Evolutionary conservation across 345 rosid species (phyloP).

Genomic region (Carallia pectinifolia): DNA sequence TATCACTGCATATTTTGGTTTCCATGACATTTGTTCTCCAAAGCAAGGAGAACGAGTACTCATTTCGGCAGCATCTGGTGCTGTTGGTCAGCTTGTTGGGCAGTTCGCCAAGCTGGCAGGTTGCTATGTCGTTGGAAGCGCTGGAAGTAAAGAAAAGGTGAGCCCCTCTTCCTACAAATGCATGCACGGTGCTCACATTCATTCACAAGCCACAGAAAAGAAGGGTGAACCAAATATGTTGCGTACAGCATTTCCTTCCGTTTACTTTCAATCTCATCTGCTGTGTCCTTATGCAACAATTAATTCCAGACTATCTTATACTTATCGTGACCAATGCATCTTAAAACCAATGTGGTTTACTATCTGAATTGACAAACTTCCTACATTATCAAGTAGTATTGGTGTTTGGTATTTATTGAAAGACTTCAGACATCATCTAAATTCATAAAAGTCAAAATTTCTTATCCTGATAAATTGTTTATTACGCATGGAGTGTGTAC

Average conservation of each 20-base stretch:
- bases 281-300: too few species aligned
- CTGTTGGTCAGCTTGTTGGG: slow-evolving; percentile 41
- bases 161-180: not conserved
- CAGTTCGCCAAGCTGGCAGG: slow-evolving; percentile 31
- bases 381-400: too few species aligned
- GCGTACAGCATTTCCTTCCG: not conserved
- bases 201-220: too few species aligned
- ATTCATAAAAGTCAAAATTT: too few species aligned
- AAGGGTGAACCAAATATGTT: not conserved
- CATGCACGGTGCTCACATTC: not conserved
- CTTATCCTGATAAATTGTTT: too few species aligned
- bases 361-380: too few species aligned
- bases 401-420: too few species aligned
- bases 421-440: too few species aligned
- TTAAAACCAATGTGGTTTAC: too few species aligned
- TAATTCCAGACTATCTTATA: too few species aligned
- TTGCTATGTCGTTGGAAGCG: slow-evolving; percentile 39
- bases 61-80: slow-evolving; percentile 33
- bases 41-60: slow-evolving; percentile 27
- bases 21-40: slow-evolving; percentile 33
- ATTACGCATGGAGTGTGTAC: too few species aligned
- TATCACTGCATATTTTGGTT: slow-evolving; percentile 34
- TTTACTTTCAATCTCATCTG: not conserved
- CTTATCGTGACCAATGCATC: too few species aligned
- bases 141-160: slow-evolving; percentile 34